A percentile compares a stretch with the other conserved stretches of the same genome.
Conservation (phyloP, 108 stramenopile genomes). For the Mediolabrus comicus region DNA sequence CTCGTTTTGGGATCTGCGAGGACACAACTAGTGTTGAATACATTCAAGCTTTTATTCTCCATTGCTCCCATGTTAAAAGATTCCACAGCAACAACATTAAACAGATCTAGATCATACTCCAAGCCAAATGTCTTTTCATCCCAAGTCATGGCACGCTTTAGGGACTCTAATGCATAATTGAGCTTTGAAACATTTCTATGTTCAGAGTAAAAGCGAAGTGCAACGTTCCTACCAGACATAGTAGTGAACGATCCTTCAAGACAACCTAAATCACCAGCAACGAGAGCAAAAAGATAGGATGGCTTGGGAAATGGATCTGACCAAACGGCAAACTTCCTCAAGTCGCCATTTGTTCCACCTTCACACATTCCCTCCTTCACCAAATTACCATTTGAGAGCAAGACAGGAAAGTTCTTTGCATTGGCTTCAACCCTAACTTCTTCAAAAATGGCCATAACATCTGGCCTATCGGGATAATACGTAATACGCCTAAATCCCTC, state of each 20-base stretch:
- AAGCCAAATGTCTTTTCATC: slow-evolving; percentile 73
- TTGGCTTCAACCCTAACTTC: slow-evolving; percentile 49
- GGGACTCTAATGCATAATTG: slow-evolving; percentile 58
- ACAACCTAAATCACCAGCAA: slow-evolving; percentile 64
- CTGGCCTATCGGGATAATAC: slow-evolving; percentile 72
- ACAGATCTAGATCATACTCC: slow-evolving; percentile 78
- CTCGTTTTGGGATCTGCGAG: slow-evolving; percentile 58
- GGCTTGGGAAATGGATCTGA: slow-evolving; percentile 81
- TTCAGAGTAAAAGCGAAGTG: slow-evolving; percentile 62
- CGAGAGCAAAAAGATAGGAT: slow-evolving; percentile 71
- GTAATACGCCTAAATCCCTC: slow-evolving; percentile 73
- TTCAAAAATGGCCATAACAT: slow-evolving; percentile 65
- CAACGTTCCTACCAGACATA: slow-evolving; percentile 55
- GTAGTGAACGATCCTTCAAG: slow-evolving; percentile 59
- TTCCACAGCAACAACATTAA: slow-evolving; percentile 68
- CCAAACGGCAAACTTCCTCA: slow-evolving; percentile 57
- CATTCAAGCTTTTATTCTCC: slow-evolving; percentile 72
- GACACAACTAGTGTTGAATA: slow-evolving; percentile 78
- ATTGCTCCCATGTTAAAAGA: slow-evolving; percentile 83
- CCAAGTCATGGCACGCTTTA: slow-evolving; percentile 76
- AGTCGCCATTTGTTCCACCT: slow-evolving; percentile 16
- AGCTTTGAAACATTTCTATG: slow-evolving; percentile 68
- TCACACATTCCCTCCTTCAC: slow-evolving; percentile 30
- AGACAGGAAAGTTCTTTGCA: slow-evolving; percentile 46
- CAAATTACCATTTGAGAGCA: slow-evolving; percentile 73